Evolutionary conservation across 495 filamentous ascomycete species (phyloP).

Genomic region (Annulohypoxylon stygium): DNA sequence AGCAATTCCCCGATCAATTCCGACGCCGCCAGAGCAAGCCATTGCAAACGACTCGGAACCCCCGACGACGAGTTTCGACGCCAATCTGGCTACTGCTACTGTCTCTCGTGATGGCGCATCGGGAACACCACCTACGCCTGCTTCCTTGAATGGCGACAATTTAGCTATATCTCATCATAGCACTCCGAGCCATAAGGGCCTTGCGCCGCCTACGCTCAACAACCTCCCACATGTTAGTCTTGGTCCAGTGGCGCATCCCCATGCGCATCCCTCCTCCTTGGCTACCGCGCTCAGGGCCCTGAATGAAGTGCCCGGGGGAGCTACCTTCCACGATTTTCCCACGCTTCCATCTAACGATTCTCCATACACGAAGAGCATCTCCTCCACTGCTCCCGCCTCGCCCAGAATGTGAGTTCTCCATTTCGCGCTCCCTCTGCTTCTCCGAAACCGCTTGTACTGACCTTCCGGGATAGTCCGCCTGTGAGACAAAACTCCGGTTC

Average conservation of each 20-base stretch:
- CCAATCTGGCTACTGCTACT: conserved; percentile 34
- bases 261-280: conserved; percentile 51
- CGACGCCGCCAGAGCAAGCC: conserved; percentile 31
- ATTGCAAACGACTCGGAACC: conserved; percentile 40
- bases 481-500: conserved; percentile 71
- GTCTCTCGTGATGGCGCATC: conserved; percentile 30
- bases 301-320: conserved; percentile 46
- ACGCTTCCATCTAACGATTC: conserved; percentile 53
- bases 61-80: conserved; percentile 34
- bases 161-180: conserved; percentile 24
- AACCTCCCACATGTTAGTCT: conserved; percentile 47
- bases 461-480: conserved; percentile 58
- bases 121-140: conserved; percentile 47
- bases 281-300: conserved; percentile 56
- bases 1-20: conserved; percentile 45
- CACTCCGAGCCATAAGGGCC: conserved; percentile 33
- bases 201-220: conserved; percentile 43
- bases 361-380: conserved; percentile 62
- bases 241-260: conserved; percentile 48
- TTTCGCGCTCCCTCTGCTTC: neutral
- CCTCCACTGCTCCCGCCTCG: conserved; percentile 67
- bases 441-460: conserved; percentile 12
- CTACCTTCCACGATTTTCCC: conserved; percentile 45
- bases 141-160: conserved; percentile 44
- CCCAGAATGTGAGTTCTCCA: conserved; percentile 62